Conservation (phyloP, 805 yeast genomes). For the Metschnikowia proteae region DNA sequence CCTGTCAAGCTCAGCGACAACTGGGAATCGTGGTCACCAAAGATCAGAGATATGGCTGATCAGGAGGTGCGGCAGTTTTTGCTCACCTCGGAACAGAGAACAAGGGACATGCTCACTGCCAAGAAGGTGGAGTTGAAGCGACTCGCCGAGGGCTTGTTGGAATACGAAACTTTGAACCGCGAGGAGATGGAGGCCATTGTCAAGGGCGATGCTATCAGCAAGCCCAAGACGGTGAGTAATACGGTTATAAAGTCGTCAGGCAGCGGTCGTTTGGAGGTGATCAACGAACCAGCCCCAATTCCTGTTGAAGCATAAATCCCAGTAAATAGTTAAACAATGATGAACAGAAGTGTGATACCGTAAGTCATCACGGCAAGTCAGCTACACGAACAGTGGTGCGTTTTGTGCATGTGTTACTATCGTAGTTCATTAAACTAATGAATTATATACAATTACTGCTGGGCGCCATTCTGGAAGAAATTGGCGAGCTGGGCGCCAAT, state of each 20-base stretch:
- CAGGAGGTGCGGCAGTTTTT: slow-evolving; percentile 79
- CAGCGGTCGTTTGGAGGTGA: slow-evolving; percentile 19
- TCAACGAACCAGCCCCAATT: slow-evolving; percentile 16
- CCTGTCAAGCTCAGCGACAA: slow-evolving; percentile 86
- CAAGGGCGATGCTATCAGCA: slow-evolving; percentile 69
- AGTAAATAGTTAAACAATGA: slow-evolving; percentile 3
- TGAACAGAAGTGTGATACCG: neutral
- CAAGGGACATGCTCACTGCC: slow-evolving; percentile 61
- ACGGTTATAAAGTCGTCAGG: slow-evolving; percentile 45
- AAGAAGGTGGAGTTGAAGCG: slow-evolving; percentile 71
- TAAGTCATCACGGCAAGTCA: too few relatives aligned
- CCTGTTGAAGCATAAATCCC: slow-evolving; percentile 18
- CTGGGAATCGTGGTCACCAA: slow-evolving; percentile 94
- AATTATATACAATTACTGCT: slow-evolving; percentile 3
- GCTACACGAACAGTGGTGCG: too few relatives aligned
- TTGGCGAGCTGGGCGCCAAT: slow-evolving; percentile 38
- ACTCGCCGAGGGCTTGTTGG: slow-evolving; percentile 88
- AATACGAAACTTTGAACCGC: slow-evolving; percentile 89
- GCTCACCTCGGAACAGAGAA: slow-evolving; percentile 73
- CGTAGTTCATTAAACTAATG: neutral
- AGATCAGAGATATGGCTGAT: slow-evolving; percentile 85
- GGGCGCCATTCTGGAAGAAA: slow-evolving; percentile 29
- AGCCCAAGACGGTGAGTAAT: slow-evolving; percentile 67
- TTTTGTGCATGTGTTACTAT: neutral
- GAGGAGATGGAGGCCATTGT: slow-evolving; percentile 88